Conservation (phyloP, 2,329 filamentous ascomycete genomes). For the Stachybotrys chartarum region DNA sequence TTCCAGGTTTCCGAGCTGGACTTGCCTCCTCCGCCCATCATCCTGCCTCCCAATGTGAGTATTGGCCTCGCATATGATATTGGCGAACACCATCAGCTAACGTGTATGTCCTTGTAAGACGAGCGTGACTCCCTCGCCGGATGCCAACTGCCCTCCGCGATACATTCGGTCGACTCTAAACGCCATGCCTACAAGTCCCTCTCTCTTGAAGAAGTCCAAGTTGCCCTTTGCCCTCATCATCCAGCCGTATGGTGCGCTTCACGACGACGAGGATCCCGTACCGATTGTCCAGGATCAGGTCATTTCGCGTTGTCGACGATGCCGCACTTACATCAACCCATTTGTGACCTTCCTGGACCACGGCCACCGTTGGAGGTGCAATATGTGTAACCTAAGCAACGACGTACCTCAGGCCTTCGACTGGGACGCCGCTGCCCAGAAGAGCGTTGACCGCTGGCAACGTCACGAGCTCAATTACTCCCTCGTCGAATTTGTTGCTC, state of each 20-base stretch:
- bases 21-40: constrained; percentile 81
- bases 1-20: constrained; percentile 94
- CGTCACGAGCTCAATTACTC: constrained; percentile 88
- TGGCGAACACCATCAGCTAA: constrained; percentile 25
- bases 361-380: constrained; percentile 96
- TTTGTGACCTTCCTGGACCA: constrained; percentile 96
- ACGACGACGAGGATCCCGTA: constrained; percentile 85
- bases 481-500: constrained; percentile 96
- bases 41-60: constrained; percentile 86
- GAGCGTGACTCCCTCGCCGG: constrained; percentile 83
- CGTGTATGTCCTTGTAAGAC: constrained; percentile 43
- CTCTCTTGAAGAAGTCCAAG: constrained; percentile 92
- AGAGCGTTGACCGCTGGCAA: constrained; percentile 87
- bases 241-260: constrained; percentile 87
- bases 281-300: constrained; percentile 94
- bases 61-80: not conserved
- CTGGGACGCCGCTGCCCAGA: constrained; percentile 90
- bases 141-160: constrained; percentile 86
- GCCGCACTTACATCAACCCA: constrained; percentile 95
- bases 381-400: constrained; percentile 99
- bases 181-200: constrained; percentile 85
- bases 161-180: constrained; percentile 95
- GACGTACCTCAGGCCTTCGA: constrained; percentile 99
- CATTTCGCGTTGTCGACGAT: constrained; percentile 92
- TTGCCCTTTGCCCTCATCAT: constrained; percentile 93